Evolutionary conservation across 495 filamentous ascomycete species (phyloP), one percentile per base, ranked within the genome.

Genomic region (Xylaria venustula): DNA sequence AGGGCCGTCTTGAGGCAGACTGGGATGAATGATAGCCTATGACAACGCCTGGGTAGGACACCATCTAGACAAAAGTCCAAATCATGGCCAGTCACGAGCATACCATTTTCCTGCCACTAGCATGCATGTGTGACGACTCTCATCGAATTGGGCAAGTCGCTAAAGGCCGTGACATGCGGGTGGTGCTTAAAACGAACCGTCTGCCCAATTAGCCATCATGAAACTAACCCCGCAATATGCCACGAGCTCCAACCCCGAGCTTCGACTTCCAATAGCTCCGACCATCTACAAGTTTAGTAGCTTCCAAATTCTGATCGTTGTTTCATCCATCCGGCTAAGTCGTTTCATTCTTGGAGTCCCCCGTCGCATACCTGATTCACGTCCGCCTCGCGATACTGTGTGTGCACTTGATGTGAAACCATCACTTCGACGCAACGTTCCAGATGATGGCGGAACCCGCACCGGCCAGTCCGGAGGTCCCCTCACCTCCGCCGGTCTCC

Each of bases 1-100:
- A 79, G 64, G 85, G 87, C 2, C 66, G 62, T 49, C 83, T 79
- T 64, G 77, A 85, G 45, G 75, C 65, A 30, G 70, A 72, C 58
- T 79, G 77, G 67, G 73, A 74, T 40, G 73, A 76, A 5, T 79
- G 57, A 71, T 53, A 25, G 6, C 30, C 30, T 34, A 34, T n/a
- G 30, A 25, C 40, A n/a, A n/a, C n/a, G n/a, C n/a, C n/a, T n/a
- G n/a, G n/a, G n/a, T n/a, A n/a, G n/a, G n/a, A n/a, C n/a, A n/a
- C n/a, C n/a, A n/a, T n/a, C n/a, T 5, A 15, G 17, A 7, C 2
- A 37, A 23, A 36, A 19, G n/a, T 34, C 20, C 25, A 25, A 42
- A 32, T 44, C 34, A 59, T 41, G 45, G 44, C 11, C 4, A 45
- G 51, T 25, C 26, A 46, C 4, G 42, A 14, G 44, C 19, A 25